Evolutionary conservation across 257 asterid genomes (phyloP).

Genomic region (Ilex asprella): DNA sequence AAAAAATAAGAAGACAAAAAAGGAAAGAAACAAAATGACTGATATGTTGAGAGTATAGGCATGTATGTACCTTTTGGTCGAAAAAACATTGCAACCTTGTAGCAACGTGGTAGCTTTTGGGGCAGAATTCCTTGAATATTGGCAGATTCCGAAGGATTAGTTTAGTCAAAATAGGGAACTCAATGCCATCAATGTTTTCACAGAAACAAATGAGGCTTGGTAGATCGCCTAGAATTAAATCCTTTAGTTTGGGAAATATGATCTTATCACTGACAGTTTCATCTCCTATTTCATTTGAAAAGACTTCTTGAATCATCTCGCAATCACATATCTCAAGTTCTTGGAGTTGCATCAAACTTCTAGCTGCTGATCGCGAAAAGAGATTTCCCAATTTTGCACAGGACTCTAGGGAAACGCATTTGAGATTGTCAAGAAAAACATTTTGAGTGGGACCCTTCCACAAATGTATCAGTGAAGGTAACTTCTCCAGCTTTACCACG

Average conservation of each 20-base stretch:
- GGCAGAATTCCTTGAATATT: constrained; percentile 9
- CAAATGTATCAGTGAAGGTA: constrained; percentile 9
- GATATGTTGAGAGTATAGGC: too few relatives aligned
- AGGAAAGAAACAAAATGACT: too few relatives aligned
- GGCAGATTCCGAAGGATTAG: constrained; percentile 11
- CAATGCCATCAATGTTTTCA: background rate
- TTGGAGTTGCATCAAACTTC: constrained; percentile 18
- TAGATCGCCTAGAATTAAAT: constrained; percentile 13
- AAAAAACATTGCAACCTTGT: too few relatives aligned
- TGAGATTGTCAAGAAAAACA: constrained; percentile 11
- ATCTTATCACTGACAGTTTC: background rate
- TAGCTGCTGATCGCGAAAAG: constrained; percentile 17
- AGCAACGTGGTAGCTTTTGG: too few relatives aligned
- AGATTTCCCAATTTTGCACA: background rate
- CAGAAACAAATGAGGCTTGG: constrained; percentile 10
- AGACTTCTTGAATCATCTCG: constrained; percentile 12
- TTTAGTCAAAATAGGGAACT: constrained; percentile 14
- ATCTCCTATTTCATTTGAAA: constrained; percentile 6
- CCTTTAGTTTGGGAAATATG: constrained; percentile 18
- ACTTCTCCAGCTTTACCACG: constrained; percentile 10
- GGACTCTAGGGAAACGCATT: too few relatives aligned
- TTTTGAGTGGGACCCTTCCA: constrained; percentile 2
- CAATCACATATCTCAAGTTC: constrained; percentile 23
- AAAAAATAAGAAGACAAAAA: too few relatives aligned
- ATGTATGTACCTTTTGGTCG: too few relatives aligned